These are phyloP conservation scores for Venustampulla echinocandica DNA, from an alignment of 495 filamentous ascomycete genomes.

Conservation along the genomic window DNA sequence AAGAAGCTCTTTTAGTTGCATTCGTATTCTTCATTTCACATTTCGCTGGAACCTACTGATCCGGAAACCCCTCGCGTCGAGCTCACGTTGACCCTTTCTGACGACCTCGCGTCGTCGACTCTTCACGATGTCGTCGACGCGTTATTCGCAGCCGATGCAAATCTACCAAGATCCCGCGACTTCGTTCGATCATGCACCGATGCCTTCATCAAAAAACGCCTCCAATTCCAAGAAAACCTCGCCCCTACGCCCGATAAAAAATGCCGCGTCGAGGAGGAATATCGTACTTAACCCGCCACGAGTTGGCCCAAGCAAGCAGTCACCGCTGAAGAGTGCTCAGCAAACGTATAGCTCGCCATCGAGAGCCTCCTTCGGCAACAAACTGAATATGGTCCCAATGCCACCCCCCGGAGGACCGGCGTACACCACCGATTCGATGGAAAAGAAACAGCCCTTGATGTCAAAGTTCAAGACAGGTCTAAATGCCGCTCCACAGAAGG, in stretches of 20 bases:
- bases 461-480: constrained; percentile 41
- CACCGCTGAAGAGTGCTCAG: constrained; percentile 45
- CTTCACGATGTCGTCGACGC: constrained; percentile 54
- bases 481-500: constrained; percentile 40
- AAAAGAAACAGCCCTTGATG: constrained; percentile 62
- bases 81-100: background rate
- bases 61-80: constrained; percentile 9
- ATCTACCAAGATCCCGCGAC: constrained; percentile 55
- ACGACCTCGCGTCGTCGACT: constrained; percentile 12
- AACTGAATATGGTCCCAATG: constrained; percentile 56
- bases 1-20: constrained; percentile 4
- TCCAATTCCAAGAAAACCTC: constrained; percentile 33
- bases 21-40: no score
- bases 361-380: constrained; percentile 38
- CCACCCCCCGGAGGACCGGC: constrained; percentile 55
- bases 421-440: constrained; percentile 75
- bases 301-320: constrained; percentile 41
- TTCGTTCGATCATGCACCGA: constrained; percentile 41
- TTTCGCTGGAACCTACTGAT: no score
- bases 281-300: constrained; percentile 49
- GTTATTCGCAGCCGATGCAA: constrained; percentile 47
- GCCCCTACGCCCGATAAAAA: constrained; percentile 41
- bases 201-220: constrained; percentile 29
- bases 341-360: constrained; percentile 30
- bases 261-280: constrained; percentile 35